Base-by-base conservation (phyloP, 1,284 basidiomycete species). In the Mycena citricolor region DNA sequence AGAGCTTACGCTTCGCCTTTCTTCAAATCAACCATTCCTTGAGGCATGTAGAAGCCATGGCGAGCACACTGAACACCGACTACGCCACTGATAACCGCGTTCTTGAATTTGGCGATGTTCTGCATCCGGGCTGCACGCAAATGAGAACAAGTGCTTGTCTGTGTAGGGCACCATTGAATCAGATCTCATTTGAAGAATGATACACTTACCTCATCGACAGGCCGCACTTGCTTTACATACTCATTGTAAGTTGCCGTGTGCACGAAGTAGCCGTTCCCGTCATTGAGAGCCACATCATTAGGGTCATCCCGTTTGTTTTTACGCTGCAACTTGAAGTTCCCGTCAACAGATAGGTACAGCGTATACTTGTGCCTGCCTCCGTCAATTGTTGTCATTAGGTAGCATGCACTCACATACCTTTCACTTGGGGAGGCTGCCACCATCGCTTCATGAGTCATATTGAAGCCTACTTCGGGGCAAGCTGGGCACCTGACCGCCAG, bases 381-480 rank as follows among this genome's bases (percentile, higher is more conserved):
- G 3, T 44, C 13, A n/a, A n/a, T n/a, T n/a, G n/a, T n/a, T n/a
- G n/a, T n/a, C n/a, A n/a, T n/a, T n/a, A n/a, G n/a, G n/a, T n/a
- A n/a, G n/a, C n/a, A n/a, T n/a, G n/a, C n/a, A n/a, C n/a, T n/a
- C n/a, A 24, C 44, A 17, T 43, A 58, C 53, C 29, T 39, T 20
- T 55, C 47, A 5, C 32, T 36, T 10, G 50, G 42, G 5, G 20
- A 19, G 11, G 45, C 54, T 5, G 14, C 19, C 5, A 47, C 26
- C 4, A 60, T 45, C 4, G 28, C 23, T 11, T 49, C 41, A 23
- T 50, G 25, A 4, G 54, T 44, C n/a, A 63, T 52, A 43, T 65
- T 65, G 40, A 59, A 54, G 1, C 57, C 57, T 5, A 60, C 47
- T 22, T 62, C 54, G 1, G 62, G 61, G 36, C 64, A 66, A 2